Evolutionary conservation across 169 alveolate species (phyloP).

Genomic region (Cryptosporidium canis): DNA sequence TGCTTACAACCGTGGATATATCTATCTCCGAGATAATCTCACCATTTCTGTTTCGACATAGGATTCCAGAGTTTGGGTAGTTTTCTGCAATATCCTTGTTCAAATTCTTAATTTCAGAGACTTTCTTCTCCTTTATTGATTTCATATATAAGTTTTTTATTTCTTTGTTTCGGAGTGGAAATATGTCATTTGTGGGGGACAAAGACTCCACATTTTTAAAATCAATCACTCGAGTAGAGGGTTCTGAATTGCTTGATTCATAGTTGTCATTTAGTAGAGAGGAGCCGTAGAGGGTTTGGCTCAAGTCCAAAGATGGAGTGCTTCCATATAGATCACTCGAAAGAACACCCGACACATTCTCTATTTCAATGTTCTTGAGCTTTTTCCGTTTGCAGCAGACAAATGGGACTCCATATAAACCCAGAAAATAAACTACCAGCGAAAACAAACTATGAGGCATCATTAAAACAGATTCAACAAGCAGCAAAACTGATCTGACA

Average conservation of each 20-base stretch:
- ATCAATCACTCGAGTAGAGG: not conserved
- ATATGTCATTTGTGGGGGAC: slow-evolving; percentile 62
- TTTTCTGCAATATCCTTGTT: slow-evolving; percentile 45
- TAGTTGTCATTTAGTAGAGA: not conserved
- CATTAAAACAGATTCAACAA: not conserved
- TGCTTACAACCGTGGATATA: slow-evolving; percentile 6
- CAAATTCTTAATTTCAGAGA: not conserved
- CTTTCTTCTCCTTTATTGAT: slow-evolving; percentile 20
- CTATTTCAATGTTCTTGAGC: not conserved
- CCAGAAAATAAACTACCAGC: not conserved
- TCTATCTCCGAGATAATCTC: not conserved
- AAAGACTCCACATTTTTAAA: slow-evolving; percentile 15
- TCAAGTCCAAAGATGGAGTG: not conserved
- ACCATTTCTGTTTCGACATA: slow-evolving; percentile 4
- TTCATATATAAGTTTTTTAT: slow-evolving; percentile 35
- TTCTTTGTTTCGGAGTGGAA: slow-evolving; percentile 43
- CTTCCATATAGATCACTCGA: slow-evolving; percentile 30
- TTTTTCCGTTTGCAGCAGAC: slow-evolving; percentile 25
- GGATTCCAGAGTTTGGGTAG: slow-evolving; percentile 32
- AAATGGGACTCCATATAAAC: not conserved
- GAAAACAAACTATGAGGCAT: not conserved
- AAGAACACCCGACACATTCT: slow-evolving; percentile 12
- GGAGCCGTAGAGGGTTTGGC: slow-evolving; percentile 36
- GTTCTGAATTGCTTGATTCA: not conserved
- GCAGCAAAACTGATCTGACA: not conserved